Base-by-base conservation (phyloP, 768 basidiomycete species). In the Roridomyces roridus region DNA sequence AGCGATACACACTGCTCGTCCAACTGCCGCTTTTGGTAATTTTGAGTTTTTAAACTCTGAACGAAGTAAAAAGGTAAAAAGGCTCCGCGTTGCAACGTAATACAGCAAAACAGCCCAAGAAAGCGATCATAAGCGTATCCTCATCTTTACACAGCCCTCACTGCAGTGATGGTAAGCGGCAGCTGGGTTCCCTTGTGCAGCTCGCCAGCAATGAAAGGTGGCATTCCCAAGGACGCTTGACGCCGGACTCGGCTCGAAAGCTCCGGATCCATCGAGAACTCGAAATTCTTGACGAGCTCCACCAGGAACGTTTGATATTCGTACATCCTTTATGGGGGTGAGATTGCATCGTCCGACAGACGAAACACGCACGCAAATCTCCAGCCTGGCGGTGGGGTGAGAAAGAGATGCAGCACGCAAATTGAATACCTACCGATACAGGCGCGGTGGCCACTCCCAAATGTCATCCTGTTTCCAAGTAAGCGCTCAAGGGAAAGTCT, bases 271-370 rank as follows among this genome's bases (percentile, higher is more conserved):
- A 67, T 75, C 55, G 76, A 65, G 29, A 88, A 76, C 62, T 86
- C 80, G 57, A 88, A 87, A 67, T 84, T 82, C 45, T 79, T 77
- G 57, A 87, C 69, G 34, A 85, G 77, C 65, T 86, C 85, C 6
- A 84, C 77, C 5, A 86, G 74, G 59, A 88, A 78, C 1, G 80
- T 69, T 62, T 86, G 82, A 31, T 86, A 70, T 67, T 89, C 86
- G 53, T 79, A 76, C 1, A 86, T 54, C 5, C 61, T 63, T 34
- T 10, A 4, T 37, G 18, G 11, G 31, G 31, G 11, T 34, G 15
- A 15, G 2, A 44, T 9, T 20, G 11, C 18, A n/a, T 45, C 18
- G 3, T 46, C 18, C 35, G 28, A 8, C 35, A 12, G 8, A 54
- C 6, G 34, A 18, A 3, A 40, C n/a, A 59, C 62, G 9, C 37